These are phyloP conservation scores for Kingdonia uniflora DNA, from an alignment of 164 flowering plant species.

Conservation along the genomic window DNA sequence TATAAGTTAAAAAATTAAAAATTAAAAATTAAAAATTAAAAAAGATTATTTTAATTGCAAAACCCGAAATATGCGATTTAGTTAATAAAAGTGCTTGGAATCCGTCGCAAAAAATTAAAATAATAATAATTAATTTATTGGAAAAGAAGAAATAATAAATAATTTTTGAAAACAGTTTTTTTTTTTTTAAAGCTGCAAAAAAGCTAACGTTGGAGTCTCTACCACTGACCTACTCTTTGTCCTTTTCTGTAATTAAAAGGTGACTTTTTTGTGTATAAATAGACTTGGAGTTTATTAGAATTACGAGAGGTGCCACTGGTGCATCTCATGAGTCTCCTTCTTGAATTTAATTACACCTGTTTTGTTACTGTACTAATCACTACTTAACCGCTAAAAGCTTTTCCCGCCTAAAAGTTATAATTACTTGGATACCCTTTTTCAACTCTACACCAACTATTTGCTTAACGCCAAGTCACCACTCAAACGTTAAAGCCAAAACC, in stretches of 20 bases:
- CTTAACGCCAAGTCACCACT: too few species aligned
- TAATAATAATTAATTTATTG: background rate
- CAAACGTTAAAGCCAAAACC: too few species aligned
- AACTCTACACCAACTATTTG: too few species aligned
- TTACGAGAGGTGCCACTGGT: background rate
- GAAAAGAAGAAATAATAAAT: conserved; percentile 1
- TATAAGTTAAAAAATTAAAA: conserved; percentile 9
- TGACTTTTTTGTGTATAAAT: too few species aligned
- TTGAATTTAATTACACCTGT: too few species aligned
- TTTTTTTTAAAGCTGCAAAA: conserved; percentile 24
- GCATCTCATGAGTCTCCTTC: too few species aligned
- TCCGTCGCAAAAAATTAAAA: conserved; percentile 25
- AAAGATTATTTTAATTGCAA: conserved; percentile 21
- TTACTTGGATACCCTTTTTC: too few species aligned
- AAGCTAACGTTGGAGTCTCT: conserved; percentile 17
- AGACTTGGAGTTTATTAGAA: background rate
- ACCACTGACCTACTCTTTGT: conserved; percentile 58
- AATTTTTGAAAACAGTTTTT: background rate
- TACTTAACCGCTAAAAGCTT: too few species aligned
- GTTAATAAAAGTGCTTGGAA: conserved; percentile 50
- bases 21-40: conserved; percentile 12
- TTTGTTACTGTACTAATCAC: too few species aligned
- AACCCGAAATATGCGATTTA: conserved; percentile 32
- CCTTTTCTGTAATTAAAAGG: conserved; percentile 26
- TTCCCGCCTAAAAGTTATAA: too few species aligned